Evolutionary conservation across 2,329 filamentous ascomycete species (phyloP), one percentile per base, ranked within the genome.

Genomic region (Microdochium paspali): DNA sequence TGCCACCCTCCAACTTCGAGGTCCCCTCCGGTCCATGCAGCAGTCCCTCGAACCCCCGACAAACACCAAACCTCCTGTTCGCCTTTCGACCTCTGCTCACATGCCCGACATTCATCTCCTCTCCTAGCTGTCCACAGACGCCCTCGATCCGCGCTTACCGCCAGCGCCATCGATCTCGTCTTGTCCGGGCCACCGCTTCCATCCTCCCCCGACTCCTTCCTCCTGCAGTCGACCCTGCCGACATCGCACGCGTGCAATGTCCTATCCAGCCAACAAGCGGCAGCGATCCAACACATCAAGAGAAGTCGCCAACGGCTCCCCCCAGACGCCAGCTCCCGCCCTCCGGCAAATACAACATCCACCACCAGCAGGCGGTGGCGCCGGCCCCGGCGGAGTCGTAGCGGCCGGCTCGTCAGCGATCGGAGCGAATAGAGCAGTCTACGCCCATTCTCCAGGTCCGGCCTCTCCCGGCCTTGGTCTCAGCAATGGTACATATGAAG

Each of bases 241-340:
- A 44, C 42, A 44, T 26, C 23, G 42, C 23, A 44, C n/a, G 10
- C 13, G 23, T 24, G 42, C 42, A 47, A 47, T 61, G 59, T 59
- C 58, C 54, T 62, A 58, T 57, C 56, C 55, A 58, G 56, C 58
- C 52, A 50, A 58, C 39, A 62, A 62, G 55, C 57, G 59, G 57
- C 58, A 61, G 54, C 58, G 59, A 59, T 62, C 59, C 47, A 58
- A 61, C 49, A 62, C 59, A 47, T 62, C 59, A 49, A 55, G 56
- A 56, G 60, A 64, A 45, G 57, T 58, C 31, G 54, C 52, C 55
- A 61, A 60, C 54, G 49, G 47, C 47, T 57, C 56, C 51, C 59
- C 61, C 44, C 61, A 61, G 49, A 64, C 61, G 40, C 49, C 54
- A 30, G 56, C 61, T 50, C 61, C 61, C 45, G 58, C 58, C 49